Conservation (phyloP, 1,284 basidiomycete species). For the Leccinum subrobustum region DNA sequence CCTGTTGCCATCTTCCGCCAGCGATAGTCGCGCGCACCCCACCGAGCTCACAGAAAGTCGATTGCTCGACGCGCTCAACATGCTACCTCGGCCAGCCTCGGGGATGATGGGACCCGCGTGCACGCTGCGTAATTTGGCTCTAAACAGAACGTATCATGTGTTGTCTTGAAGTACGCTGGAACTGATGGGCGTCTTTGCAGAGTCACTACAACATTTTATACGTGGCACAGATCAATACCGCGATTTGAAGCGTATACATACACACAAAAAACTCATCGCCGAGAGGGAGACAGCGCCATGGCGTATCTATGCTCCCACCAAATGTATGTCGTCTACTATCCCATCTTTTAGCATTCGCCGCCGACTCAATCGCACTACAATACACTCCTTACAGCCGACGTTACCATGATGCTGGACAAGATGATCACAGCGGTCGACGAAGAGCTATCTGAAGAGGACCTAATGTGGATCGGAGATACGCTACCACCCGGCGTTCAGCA, state of each 20-base stretch:
- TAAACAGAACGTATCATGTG: slow-evolving; percentile 7
- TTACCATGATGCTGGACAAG: slow-evolving; percentile 25
- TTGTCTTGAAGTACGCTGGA: background rate
- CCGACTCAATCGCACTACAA: background rate
- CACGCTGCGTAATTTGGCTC: slow-evolving; percentile 20
- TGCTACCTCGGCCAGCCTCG: slow-evolving; percentile 11
- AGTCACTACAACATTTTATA: slow-evolving; percentile 6
- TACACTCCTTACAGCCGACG: slow-evolving; percentile 14
- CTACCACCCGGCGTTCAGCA: background rate
- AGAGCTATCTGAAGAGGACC: slow-evolving; percentile 16
- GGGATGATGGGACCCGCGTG: slow-evolving; percentile 26
- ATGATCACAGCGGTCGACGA: slow-evolving; percentile 25
- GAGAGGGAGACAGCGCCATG: slow-evolving; percentile 15
- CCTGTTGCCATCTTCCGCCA: background rate
- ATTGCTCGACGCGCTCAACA: background rate
- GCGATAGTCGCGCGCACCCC: background rate
- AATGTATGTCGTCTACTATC: slow-evolving; percentile 5
- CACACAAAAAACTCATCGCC: slow-evolving; percentile 17
- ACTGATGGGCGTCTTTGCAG: slow-evolving; percentile 13
- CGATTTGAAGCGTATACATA: slow-evolving; percentile 18
- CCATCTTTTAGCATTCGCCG: background rate
- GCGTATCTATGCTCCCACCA: slow-evolving; percentile 22
- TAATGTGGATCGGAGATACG: slow-evolving; percentile 20
- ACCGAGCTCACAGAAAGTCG: background rate
- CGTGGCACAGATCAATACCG: slow-evolving; percentile 9